Conservation (phyloP, 2,329 filamentous ascomycete genomes). For the Pseudocercospora fuligena region DNA sequence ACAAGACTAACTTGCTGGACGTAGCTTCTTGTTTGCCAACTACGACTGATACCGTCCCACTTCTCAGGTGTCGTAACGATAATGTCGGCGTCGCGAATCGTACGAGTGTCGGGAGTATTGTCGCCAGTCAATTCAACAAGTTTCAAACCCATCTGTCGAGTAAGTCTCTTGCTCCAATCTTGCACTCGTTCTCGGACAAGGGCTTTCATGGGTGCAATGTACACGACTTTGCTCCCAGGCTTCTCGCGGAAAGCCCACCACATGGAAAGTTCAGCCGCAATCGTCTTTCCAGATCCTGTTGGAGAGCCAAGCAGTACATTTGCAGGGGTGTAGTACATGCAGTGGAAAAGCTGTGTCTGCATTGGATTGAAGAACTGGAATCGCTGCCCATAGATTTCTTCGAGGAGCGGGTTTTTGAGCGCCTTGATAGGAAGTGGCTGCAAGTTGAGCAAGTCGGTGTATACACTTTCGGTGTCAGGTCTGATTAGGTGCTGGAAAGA, state of each 20-base stretch:
- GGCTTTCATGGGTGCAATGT: conserved; percentile 99
- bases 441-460: conserved; percentile 89
- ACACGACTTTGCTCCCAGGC: conserved; percentile 95
- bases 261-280: conserved; percentile 95
- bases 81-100: conserved; percentile 93
- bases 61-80: conserved; percentile 99
- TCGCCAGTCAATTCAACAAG: conserved; percentile 96
- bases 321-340: conserved; percentile 86
- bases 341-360: conserved; percentile 99
- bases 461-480: conserved; percentile 95
- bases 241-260: conserved; percentile 98
- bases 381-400: conserved; percentile 84
- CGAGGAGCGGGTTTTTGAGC: conserved; percentile 81
- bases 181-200: conserved; percentile 94
- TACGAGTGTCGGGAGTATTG: conserved; percentile 95
- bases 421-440: conserved; percentile 88
- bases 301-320: conserved; percentile 96
- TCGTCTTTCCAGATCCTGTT: conserved; percentile 96
- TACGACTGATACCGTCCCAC: conserved; percentile 99
- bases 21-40: conserved; percentile 97
- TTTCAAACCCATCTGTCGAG: conserved; percentile 81
- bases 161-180: conserved; percentile 86
- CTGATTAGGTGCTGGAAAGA: conserved; percentile 98
- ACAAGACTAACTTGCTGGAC: conserved; percentile 93
- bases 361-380: conserved; percentile 99